phyloP scores from a whole-genome alignment of 495 filamentous ascomycete genomes.

The Penicillium paradoxum region DNA sequence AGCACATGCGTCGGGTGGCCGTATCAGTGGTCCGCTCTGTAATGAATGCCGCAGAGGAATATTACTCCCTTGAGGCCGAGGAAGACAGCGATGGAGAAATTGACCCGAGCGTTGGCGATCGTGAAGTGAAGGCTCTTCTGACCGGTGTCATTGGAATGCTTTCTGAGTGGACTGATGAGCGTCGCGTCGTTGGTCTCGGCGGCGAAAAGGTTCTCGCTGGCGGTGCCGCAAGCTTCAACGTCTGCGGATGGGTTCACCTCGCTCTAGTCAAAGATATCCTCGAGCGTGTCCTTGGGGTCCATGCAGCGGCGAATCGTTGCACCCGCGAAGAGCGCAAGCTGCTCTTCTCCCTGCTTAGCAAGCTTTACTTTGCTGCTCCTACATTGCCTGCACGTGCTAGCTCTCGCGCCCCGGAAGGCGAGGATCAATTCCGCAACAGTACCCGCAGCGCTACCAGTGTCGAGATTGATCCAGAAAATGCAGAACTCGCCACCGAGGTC shows the following conservation, averaged over 20 bases:
- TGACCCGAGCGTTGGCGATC: slow-evolving; percentile 66
- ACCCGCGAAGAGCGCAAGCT: slow-evolving; percentile 82
- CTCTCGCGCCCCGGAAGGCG: slow-evolving; percentile 38
- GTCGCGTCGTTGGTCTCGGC: slow-evolving; percentile 71
- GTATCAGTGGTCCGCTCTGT: slow-evolving; percentile 64
- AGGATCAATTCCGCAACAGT: slow-evolving; percentile 39
- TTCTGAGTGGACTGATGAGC: slow-evolving; percentile 92
- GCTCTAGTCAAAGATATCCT: slow-evolving; percentile 34
- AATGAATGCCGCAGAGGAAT: slow-evolving; percentile 45
- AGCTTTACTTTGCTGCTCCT: slow-evolving; percentile 69
- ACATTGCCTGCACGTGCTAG: slow-evolving; percentile 31
- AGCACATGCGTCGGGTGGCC: slow-evolving; percentile 66
- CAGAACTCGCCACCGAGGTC: slow-evolving; percentile 36
- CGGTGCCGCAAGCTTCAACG: slow-evolving; percentile 48
- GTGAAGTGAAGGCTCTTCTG: slow-evolving; percentile 77
- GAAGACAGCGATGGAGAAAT: slow-evolving; percentile 51
- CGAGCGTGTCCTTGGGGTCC: slow-evolving; percentile 31
- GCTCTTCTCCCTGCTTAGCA: slow-evolving; percentile 69
- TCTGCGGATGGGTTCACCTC: slow-evolving; percentile 51
- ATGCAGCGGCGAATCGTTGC: slow-evolving; percentile 32
- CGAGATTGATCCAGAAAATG: slow-evolving; percentile 33
- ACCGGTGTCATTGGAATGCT: slow-evolving; percentile 71
- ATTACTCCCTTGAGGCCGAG: slow-evolving; percentile 48
- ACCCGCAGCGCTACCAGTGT: slow-evolving; percentile 34
- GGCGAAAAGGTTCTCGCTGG: slow-evolving; percentile 48